Evolutionary conservation across 2,329 filamentous ascomycete species (phyloP), one percentile per base, ranked within the genome.

Genomic region (Penicillium sp.): DNA sequence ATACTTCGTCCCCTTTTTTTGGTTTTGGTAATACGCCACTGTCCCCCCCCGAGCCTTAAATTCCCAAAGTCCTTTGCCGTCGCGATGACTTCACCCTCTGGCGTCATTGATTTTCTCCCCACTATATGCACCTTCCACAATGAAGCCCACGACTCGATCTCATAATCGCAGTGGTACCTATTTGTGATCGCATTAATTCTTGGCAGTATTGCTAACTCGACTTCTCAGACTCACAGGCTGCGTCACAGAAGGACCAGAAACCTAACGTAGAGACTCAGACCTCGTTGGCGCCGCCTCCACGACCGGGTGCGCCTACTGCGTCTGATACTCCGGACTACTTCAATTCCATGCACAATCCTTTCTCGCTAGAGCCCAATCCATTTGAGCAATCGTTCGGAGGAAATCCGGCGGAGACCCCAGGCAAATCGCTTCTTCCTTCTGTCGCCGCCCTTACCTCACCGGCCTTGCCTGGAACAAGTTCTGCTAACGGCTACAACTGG

Each of bases 331-430:
- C 85, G 44, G 88, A 91, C 69, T 90, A 88, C 75, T 91, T 90
- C 73, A 82, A 83, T 50, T 80, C 78, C 56, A 79, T 83, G 60
- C 81, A 82, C 64, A 77, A 76, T 66, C 74, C 71, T 36, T 79
- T 74, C 74, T 85, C 74, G 70, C 80, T 72, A 78, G 94, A 97
- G 79, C 91, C 91, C 57, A 97, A 99, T 75, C 93, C 94, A 9
- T 97, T 99, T 69, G 94, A 97, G 73, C 90, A 94, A 75, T 97
- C 93, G 7, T 99, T 99, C 72, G 87, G 85, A 40, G 81, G 79
- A 37, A 81, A 75, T 25, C 83, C 80, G 4, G 26, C 53, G 65
- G 90, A 96, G 73, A 96, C 93, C 31, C 91, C 93, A 16, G 89
- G 90, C 64, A 88, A 87, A 68, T 81, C 83, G 37, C 88, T 96